phyloP scores from a whole-genome alignment of 2,329 filamentous ascomycete genomes.

The Rutstroemia sp. region DNA sequence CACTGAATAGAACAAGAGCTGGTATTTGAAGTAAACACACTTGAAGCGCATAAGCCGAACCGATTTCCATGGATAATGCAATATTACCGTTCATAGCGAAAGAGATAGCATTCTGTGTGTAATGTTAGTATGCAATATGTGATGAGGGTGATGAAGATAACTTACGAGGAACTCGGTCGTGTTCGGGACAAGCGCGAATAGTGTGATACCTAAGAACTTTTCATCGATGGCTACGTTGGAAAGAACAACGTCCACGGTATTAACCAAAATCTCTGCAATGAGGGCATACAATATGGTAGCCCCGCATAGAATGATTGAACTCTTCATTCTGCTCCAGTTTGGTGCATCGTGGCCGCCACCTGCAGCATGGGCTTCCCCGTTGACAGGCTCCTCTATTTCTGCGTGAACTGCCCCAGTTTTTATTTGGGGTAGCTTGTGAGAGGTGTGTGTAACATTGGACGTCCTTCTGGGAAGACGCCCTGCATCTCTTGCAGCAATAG shows the following conservation, averaged over 20 bases:
- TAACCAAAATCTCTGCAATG: conserved; percentile 93
- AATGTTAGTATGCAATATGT: conserved; percentile 14
- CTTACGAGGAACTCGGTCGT: conserved; percentile 93
- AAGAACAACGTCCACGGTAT: conserved; percentile 94
- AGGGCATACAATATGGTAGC: conserved; percentile 93
- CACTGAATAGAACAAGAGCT: conserved; percentile 85
- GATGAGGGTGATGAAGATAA: conserved; percentile 8
- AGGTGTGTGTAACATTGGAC: conserved; percentile 34
- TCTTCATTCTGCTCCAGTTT: conserved; percentile 93
- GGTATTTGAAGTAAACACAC: conserved; percentile 94
- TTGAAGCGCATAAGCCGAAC: conserved; percentile 92
- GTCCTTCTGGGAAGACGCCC: conserved; percentile 44
- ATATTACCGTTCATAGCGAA: conserved; percentile 99
- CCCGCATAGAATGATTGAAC: conserved; percentile 76
- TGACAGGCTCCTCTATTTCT: conserved; percentile 18
- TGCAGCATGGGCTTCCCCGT: conserved; percentile 33
- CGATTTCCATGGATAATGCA: conserved; percentile 97
- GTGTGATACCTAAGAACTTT: conserved; percentile 92
- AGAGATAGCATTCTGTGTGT: conserved; percentile 75
- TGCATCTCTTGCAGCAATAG: conserved; percentile 76
- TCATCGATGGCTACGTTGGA: conserved; percentile 88
- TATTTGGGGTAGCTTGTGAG: conserved; percentile 23
- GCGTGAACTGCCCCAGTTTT: conserved; percentile 30
- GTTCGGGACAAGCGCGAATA: conserved; percentile 95
- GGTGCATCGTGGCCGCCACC: conserved; percentile 89